Percentiles rank a stretch among this genome's conserved stretches.
These are phyloP conservation scores for Sporothrix luriei DNA, from an alignment of 2,329 filamentous ascomycete genomes.

Conservation along the genomic window DNA sequence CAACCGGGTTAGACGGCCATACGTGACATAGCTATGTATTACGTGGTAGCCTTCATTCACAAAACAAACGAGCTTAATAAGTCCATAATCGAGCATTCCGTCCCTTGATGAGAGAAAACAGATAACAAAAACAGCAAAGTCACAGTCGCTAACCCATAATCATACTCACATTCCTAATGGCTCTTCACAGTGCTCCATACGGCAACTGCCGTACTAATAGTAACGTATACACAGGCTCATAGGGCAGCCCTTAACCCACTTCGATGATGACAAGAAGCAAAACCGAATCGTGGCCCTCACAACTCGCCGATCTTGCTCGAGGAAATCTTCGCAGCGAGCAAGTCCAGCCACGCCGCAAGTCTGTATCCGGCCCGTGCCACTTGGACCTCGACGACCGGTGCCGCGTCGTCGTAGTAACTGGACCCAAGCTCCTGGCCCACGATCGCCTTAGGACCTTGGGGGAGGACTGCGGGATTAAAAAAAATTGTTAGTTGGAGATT, in stretches of 20 bases:
- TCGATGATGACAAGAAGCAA: background rate
- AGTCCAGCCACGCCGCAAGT: conserved; percentile 67
- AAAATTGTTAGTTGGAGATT: background rate
- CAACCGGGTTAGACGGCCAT: background rate
- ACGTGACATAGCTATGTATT: background rate
- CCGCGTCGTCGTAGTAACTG: conserved; percentile 65
- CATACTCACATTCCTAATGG: background rate
- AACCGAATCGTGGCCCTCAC: conserved; percentile 18
- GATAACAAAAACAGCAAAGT: background rate
- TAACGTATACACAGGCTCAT: background rate
- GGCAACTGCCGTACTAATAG: background rate
- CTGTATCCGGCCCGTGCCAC: conserved; percentile 70
- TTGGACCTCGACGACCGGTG: conserved; percentile 66
- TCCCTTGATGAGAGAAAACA: background rate
- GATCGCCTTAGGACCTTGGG: conserved; percentile 61
- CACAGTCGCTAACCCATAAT: conserved; percentile 12
- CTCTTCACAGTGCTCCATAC: background rate
- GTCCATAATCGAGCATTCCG: background rate
- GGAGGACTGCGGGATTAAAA: conserved; percentile 54
- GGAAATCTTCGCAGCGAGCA: conserved; percentile 52
- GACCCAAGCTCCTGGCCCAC: conserved; percentile 59
- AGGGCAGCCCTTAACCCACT: background rate
- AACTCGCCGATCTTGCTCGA: conserved; percentile 39
- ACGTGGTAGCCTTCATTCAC: background rate
- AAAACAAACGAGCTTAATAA: background rate